Percentiles rank a stretch among this genome's conserved stretches.
Evolutionary conservation across 2,329 filamentous ascomycete genomes (phyloP).

Genomic region (Atkinsonella texensis): DNA sequence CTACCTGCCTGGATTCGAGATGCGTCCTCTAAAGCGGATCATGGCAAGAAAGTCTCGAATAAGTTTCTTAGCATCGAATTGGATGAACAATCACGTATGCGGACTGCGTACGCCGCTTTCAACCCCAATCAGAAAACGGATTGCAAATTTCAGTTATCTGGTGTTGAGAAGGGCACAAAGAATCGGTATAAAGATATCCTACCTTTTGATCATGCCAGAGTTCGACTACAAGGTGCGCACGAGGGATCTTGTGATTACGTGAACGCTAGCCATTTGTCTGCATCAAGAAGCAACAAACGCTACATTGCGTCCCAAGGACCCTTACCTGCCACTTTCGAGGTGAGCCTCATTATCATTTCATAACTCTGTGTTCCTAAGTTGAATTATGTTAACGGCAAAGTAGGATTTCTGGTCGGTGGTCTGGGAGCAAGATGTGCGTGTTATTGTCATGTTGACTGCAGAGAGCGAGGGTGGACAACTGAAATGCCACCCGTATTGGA

Average conservation of each 20-base stretch:
- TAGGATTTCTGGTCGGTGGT: slow-evolving; percentile 97
- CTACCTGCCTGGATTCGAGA: slow-evolving; percentile 69
- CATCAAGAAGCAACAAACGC: slow-evolving; percentile 71
- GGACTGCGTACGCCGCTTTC: slow-evolving; percentile 51
- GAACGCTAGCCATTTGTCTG: slow-evolving; percentile 80
- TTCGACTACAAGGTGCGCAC: slow-evolving; percentile 59
- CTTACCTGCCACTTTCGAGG: slow-evolving; percentile 80
- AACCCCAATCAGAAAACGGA: slow-evolving; percentile 22
- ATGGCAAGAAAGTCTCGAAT: slow-evolving; percentile 69
- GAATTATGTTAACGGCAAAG: no score
- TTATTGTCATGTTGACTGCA: slow-evolving; percentile 93
- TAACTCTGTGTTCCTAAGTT: no score
- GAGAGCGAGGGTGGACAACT: slow-evolving; percentile 87
- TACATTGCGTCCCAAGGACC: slow-evolving; percentile 96
- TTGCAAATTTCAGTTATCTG: slow-evolving; percentile 59
- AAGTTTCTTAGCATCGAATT: slow-evolving; percentile 77
- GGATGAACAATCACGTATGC: slow-evolving; percentile 85
- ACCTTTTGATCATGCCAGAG: slow-evolving; percentile 87
- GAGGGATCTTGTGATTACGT: slow-evolving; percentile 78
- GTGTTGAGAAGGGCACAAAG: slow-evolving; percentile 88
- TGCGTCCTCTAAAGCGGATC: slow-evolving; percentile 53
- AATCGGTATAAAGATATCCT: slow-evolving; percentile 98
- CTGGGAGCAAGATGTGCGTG: slow-evolving; percentile 91
- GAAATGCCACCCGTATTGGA: slow-evolving; percentile 95
- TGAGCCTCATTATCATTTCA: slow-evolving; percentile 31